Percentiles rank a stretch among this genome's conserved stretches.
Conservation (phyloP, 1,284 basidiomycete species). For the Ceratobasidium sp. region DNA sequence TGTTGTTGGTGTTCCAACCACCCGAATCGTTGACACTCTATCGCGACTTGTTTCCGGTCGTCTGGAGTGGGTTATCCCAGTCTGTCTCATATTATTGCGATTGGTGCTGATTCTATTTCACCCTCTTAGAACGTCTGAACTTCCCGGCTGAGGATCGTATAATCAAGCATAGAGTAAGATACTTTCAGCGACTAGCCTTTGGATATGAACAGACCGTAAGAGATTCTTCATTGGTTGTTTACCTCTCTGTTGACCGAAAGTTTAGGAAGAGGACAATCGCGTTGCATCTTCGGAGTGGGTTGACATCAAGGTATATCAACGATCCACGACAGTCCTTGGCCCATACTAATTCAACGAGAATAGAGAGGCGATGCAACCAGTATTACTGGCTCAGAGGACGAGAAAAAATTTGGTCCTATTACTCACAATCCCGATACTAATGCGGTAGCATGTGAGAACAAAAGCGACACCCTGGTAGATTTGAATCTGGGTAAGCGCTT, state of each 20-base stretch:
- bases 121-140: not conserved
- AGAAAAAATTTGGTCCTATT: slow-evolving; percentile 12
- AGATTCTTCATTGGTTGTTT: not conserved
- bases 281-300: slow-evolving; percentile 19
- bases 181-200: not conserved
- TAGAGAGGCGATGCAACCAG: slow-evolving; percentile 1
- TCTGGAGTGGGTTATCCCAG: slow-evolving; percentile 10
- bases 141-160: not conserved
- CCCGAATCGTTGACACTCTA: not conserved
- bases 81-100: not conserved
- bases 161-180: not conserved
- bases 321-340: not conserved
- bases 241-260: not conserved
- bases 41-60: slow-evolving; percentile 26
- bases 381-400: not conserved
- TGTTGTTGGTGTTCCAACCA: slow-evolving; percentile 10
- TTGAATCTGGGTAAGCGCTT: slow-evolving; percentile 11
- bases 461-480: not conserved
- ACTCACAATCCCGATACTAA: not conserved
- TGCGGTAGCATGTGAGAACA: slow-evolving; percentile 4
- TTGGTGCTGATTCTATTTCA: not conserved
- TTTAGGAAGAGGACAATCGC: not conserved
- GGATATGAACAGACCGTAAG: slow-evolving; percentile 15
- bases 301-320: slow-evolving; percentile 14
- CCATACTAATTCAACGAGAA: not conserved